Conservation (phyloP, 495 filamentous ascomycete genomes). For the Penicillium crystallinum region DNA sequence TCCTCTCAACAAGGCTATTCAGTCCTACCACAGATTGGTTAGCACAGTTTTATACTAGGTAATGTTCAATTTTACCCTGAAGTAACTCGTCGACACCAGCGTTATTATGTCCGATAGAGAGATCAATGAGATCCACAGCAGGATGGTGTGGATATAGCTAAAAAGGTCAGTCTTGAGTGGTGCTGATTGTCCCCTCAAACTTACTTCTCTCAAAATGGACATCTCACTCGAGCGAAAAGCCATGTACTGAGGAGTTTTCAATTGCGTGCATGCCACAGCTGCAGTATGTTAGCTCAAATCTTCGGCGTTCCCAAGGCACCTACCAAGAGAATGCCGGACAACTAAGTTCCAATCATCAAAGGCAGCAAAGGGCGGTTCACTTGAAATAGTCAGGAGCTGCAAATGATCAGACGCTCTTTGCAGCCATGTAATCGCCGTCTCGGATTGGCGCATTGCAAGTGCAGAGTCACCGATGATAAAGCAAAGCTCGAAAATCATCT, state of each 20-base stretch:
- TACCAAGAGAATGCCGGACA: slow-evolving; percentile 50
- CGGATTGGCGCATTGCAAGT: slow-evolving; percentile 45
- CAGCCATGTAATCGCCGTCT: slow-evolving; percentile 66
- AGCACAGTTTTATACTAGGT: neutral
- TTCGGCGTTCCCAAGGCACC: neutral
- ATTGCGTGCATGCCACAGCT: slow-evolving; percentile 23
- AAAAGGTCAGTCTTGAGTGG: slow-evolving; percentile 59
- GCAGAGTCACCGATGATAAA: slow-evolving; percentile 67
- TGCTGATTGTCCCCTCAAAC: slow-evolving; percentile 45
- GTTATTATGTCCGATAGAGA: neutral
- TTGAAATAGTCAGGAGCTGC: slow-evolving; percentile 7
- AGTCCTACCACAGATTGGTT: neutral
- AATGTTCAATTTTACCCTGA: neutral
- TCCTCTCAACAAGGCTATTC: neutral
- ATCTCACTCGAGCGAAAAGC: slow-evolving; percentile 4
- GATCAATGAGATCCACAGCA: neutral
- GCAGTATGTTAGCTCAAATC: neutral
- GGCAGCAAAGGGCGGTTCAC: neutral
- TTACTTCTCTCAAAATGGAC: slow-evolving; percentile 16
- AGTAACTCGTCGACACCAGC: neutral
- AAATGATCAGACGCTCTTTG: slow-evolving; percentile 60
- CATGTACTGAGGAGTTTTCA: slow-evolving; percentile 1
- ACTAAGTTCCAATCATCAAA: slow-evolving; percentile 55
- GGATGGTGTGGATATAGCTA: neutral
- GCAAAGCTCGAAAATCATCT: slow-evolving; percentile 60